Evolutionary conservation across 2,329 filamentous ascomycete genomes (phyloP).

Genomic region (Cladophialophora carrionii): DNA sequence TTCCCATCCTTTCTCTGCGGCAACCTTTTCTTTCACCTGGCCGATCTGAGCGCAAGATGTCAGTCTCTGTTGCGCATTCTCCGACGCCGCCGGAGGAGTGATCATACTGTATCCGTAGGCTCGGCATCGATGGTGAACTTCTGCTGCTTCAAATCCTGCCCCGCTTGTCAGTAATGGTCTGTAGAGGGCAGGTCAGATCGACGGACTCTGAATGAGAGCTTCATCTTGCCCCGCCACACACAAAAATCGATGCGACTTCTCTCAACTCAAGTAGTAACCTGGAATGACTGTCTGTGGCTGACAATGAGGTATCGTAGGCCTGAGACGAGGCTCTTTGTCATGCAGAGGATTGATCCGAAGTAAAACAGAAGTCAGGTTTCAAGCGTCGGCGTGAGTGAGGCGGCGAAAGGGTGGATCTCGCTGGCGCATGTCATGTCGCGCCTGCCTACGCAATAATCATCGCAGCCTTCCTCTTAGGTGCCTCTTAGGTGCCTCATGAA

Average conservation of each 20-base stretch:
- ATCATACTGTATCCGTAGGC: constrained; percentile 76
- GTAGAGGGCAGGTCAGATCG: constrained; percentile 35
- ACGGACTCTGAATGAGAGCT: constrained; percentile 71
- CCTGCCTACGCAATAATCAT: constrained; percentile 9
- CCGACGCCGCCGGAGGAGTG: not conserved
- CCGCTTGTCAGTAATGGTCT: constrained; percentile 36
- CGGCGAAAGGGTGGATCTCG: constrained; percentile 11
- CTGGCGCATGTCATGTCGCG: constrained; percentile 2
- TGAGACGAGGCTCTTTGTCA: not conserved
- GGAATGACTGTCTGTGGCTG: not conserved
- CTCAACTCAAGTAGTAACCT: not conserved
- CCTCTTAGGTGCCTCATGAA: too few relatives aligned
- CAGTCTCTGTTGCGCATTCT: constrained; percentile 10
- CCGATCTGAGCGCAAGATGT: constrained; percentile 66
- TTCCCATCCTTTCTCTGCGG: constrained; percentile 91
- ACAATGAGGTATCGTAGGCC: not conserved
- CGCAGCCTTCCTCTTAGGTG: not conserved
- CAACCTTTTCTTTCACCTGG: constrained; percentile 88
- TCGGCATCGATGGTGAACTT: constrained; percentile 97
- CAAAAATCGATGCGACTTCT: constrained; percentile 3
- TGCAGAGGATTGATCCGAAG: not conserved
- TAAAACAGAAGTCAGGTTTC: not conserved
- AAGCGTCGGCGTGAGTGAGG: not conserved
- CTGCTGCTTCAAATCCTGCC: constrained; percentile 94
- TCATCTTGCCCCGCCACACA: constrained; percentile 57